Evolutionary conservation across 2,329 filamentous ascomycete species (phyloP), one percentile per base, ranked within the genome.

Genomic region (Epichloe brachyelytri): DNA sequence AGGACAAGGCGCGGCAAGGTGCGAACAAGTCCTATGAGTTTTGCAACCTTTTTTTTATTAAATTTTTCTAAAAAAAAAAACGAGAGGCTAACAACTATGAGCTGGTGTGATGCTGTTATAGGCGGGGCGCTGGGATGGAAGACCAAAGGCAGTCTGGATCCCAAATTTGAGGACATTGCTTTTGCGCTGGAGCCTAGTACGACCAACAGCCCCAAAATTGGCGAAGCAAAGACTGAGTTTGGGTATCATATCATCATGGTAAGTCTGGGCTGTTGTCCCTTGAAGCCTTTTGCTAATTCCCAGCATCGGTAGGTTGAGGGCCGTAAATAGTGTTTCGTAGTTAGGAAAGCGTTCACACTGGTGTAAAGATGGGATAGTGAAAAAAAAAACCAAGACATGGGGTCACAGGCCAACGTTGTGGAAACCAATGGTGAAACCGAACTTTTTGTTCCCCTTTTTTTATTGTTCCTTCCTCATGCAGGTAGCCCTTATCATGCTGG

Each of bases 201-300:
- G 8, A 82, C 80, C 12, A 71, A 64, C 12, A 81, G 69, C 53
- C 83, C 85, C 2, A 83, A 81, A 61, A 76, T 78, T 61, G 85
- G 72, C 1, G 83, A 88, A 69, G 82, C 75, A 20, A 88, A 86
- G 73, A 89, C 86, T 1, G 74, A 71, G 1, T 83, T 86, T 67
- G 86, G 86, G 1, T 89, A 89, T 70, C 86, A 90, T 65, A 80
- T 90, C 56, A 79, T 90, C 57, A 88, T 89, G 81, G 85, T 89
- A 54, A 50, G 67, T 59, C 14, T 45, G 22, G 20, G 26, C 40
- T 8, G 6, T 15, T 40, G 36, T 39, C 43, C 30, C 10, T 15
- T 22, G 15, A 33, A 20, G 33, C 4, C n/a, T 11, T 6, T 10
- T 10, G 43, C 34, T 50, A 7, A 50, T 40, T 12, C 38, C 38